Percentiles rank a stretch among this genome's conserved stretches.
Conservation (phyloP, 441 rosid genomes). For the Pelargonium myrrhifolium region DNA sequence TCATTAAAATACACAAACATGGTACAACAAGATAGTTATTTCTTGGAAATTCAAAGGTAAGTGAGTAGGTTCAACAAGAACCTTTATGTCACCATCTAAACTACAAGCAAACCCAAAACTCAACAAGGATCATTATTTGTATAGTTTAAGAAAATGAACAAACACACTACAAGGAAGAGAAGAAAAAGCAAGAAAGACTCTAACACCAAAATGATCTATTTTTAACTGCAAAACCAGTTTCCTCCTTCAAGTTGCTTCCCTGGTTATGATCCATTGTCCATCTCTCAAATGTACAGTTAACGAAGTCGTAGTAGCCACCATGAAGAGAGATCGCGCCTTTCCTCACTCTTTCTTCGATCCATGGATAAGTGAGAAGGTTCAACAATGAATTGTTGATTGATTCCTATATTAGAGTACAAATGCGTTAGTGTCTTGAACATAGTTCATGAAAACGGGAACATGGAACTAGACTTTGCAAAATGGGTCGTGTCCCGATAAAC, state of each 20-base stretch:
- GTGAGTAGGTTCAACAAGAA: background rate
- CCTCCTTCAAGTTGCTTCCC: constrained; percentile 30
- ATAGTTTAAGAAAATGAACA: no score
- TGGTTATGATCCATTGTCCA: constrained; percentile 69
- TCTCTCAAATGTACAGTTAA: constrained; percentile 75
- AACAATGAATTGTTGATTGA: constrained; percentile 62
- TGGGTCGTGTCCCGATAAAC: no score
- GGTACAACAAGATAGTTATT: background rate
- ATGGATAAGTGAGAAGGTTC: constrained; percentile 75
- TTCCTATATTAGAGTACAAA: constrained; percentile 31
- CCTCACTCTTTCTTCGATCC: constrained; percentile 79
- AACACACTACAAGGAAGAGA: no score
- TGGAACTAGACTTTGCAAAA: no score
- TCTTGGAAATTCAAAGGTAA: background rate
- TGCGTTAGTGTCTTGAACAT: background rate
- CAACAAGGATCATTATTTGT: no score
- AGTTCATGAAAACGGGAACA: background rate
- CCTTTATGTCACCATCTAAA: background rate
- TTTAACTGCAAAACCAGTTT: constrained; percentile 34
- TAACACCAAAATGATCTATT: background rate
- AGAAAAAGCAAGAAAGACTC: background rate
- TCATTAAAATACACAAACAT: background rate
- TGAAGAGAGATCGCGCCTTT: constrained; percentile 56
- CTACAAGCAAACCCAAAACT: background rate
- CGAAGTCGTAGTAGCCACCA: constrained; percentile 81